phyloP scores from a whole-genome alignment of 768 basidiomycete species.

The Strobilomyces dryophilus region DNA sequence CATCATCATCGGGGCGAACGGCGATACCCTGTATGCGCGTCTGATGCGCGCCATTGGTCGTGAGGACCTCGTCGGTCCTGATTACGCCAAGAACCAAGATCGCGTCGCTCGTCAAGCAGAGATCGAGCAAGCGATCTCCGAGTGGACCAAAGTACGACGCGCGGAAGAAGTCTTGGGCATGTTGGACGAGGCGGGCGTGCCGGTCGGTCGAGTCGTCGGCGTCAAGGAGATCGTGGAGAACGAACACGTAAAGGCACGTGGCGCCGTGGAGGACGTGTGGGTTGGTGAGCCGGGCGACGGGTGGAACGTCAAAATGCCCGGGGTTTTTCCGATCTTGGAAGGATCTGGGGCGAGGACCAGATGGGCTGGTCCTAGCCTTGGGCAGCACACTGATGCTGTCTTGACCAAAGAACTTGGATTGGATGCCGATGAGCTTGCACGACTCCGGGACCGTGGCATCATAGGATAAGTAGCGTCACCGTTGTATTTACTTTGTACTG shows the following conservation, averaged over 20 bases:
- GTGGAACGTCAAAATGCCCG: constrained; percentile 67
- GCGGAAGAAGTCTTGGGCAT: constrained; percentile 50
- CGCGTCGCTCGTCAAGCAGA: constrained; percentile 41
- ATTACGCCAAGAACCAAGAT: constrained; percentile 41
- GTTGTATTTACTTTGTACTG: background rate
- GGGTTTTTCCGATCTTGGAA: constrained; percentile 59
- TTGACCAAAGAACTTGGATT: constrained; percentile 42
- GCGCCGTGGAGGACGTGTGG: constrained; percentile 56
- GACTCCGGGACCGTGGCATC: constrained; percentile 38
- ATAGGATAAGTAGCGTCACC: constrained; percentile 27
- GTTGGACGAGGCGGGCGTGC: constrained; percentile 52
- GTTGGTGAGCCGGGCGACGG: constrained; percentile 39
- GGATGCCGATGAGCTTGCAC: constrained; percentile 32
- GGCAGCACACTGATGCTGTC: constrained; percentile 52
- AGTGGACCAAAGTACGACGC: constrained; percentile 50
- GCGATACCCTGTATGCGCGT: constrained; percentile 63
- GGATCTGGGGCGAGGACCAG: constrained; percentile 53
- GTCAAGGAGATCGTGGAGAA: constrained; percentile 61
- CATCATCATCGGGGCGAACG: constrained; percentile 70
- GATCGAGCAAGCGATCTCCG: constrained; percentile 60
- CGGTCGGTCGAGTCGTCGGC: constrained; percentile 58
- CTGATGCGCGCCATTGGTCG: constrained; percentile 61
- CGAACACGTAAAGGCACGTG: constrained; percentile 52
- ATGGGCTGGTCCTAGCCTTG: constrained; percentile 71
- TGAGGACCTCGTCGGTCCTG: constrained; percentile 53